Base-by-base conservation (phyloP, 805 yeast genomes). In the Phaffomyces opuntiae region DNA sequence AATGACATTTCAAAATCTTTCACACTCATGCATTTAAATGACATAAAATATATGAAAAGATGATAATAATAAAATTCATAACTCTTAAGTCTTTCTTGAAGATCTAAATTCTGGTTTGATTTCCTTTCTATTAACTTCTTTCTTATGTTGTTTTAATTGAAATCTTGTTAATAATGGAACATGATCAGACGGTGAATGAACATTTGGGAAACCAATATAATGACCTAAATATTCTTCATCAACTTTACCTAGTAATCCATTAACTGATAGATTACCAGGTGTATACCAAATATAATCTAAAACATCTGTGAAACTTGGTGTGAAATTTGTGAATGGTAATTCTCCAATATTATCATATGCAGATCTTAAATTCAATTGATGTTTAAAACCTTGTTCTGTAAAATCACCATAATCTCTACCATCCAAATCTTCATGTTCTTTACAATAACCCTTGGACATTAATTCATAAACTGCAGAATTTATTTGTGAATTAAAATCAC, bases 261-360 rank as follows among this genome's bases (percentile, higher is more conserved):
- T 81, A 9, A 93, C 96, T 46, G 82, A 77, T 50, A 93, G 70
- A n/a, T 80, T 72, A 13, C 81, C 73, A 9, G 96, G 85, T 3
- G 96, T 80, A 66, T 86, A 89, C 96, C 98, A 95, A 48, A 93
- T 82, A 63, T 93, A 93, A 68, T 93, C 99, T 67, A 93, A 87
- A 36, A 83, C 90, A 59, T 88, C 89, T 1, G 95, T 88, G 67
- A 93, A 93, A 33, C 84, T 80, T 26, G 99, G 99, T 0, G 98
- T 83, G 65, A 82, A 83, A 65, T 93, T 93, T 7, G 99, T 91
- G 64, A 91, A 91, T 39, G 96, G 95, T 49, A 93, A 73, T 65
- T 93, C 97, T 25, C 90, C 90, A 59, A 90, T 77, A 51, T 77
- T 74, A 37, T 83, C 81, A 63, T 93, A 93, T 4, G 96, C 86